phyloP scores from a whole-genome alignment of 2,329 filamentous ascomycete species.

The Ascochyta koolunga region DNA sequence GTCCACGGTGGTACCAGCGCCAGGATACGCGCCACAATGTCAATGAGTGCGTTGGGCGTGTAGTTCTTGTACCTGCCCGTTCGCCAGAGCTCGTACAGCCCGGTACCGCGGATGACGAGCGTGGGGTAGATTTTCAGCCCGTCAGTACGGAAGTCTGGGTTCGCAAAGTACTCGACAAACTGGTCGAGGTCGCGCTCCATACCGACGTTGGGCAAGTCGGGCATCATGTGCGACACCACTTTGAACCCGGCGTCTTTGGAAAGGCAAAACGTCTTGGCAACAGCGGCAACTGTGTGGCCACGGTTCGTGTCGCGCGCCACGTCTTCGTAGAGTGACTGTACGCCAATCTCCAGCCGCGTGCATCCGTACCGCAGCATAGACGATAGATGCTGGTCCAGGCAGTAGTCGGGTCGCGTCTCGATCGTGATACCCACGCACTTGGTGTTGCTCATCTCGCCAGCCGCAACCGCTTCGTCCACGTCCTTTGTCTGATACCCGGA shows the following conservation, averaged over 20 bases:
- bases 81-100: conserved; percentile 95
- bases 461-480: conserved; percentile 93
- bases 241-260: conserved; percentile 98
- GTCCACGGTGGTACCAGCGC: conserved; percentile 97
- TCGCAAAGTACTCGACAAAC: conserved; percentile 97
- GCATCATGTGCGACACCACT: conserved; percentile 99
- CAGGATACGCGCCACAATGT: conserved; percentile 94
- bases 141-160: conserved; percentile 92
- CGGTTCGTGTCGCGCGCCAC: conserved; percentile 98
- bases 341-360: conserved; percentile 90
- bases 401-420: conserved; percentile 96
- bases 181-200: conserved; percentile 98
- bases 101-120: conserved; percentile 93
- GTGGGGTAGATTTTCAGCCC: conserved; percentile 98
- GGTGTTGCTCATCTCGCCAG: conserved; percentile 93
- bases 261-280: conserved; percentile 96
- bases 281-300: conserved; percentile 92
- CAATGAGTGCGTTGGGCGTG: conserved; percentile 93
- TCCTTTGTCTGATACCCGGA: conserved; percentile 94
- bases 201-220: conserved; percentile 94
- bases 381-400: conserved; percentile 90
- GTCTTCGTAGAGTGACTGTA: conserved; percentile 96
- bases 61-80: conserved; percentile 98
- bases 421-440: conserved; percentile 99
- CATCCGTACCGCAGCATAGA: conserved; percentile 98